Conservation (phyloP, 345 rosid genomes). For the Lepidium didymum region DNA sequence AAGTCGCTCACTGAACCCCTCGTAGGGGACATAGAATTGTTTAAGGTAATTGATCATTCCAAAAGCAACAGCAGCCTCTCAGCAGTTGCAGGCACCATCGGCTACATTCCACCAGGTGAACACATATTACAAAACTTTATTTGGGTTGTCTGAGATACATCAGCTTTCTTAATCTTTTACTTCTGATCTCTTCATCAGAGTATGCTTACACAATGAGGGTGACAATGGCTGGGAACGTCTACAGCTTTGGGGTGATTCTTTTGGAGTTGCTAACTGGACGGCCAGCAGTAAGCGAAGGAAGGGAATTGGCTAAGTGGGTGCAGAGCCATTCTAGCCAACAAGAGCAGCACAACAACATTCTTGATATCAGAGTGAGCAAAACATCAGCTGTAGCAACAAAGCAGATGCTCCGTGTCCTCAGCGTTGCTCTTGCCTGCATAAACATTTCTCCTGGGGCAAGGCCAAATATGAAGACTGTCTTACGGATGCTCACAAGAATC, state of each 20-base stretch:
- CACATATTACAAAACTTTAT: not conserved
- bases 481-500: slow-evolving; percentile 58
- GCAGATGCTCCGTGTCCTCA: slow-evolving; percentile 73
- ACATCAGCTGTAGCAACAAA: slow-evolving; percentile 45
- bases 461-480: slow-evolving; percentile 80
- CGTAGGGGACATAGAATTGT: slow-evolving; percentile 82
- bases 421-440: slow-evolving; percentile 70
- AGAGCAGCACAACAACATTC: slow-evolving; percentile 52
- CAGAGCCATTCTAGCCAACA: slow-evolving; percentile 37
- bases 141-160: not conserved
- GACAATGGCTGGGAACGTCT: slow-evolving; percentile 73
- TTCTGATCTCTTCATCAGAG: slow-evolving; percentile 40
- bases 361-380: slow-evolving; percentile 56
- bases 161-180: not conserved
- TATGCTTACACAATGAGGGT: slow-evolving; percentile 94
- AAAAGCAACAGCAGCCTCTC: slow-evolving; percentile 84
- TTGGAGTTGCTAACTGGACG: slow-evolving; percentile 81
- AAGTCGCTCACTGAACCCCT: slow-evolving; percentile 72
- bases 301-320: slow-evolving; percentile 76
- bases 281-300: slow-evolving; percentile 66
- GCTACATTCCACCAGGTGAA: slow-evolving; percentile 83
- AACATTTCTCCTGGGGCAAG: slow-evolving; percentile 55
- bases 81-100: slow-evolving; percentile 77
- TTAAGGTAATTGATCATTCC: slow-evolving; percentile 73
- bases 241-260: slow-evolving; percentile 73